Base-by-base conservation (phyloP, 2,329 filamentous ascomycete genomes). In the Cordyceps cateniannulata region DNA sequence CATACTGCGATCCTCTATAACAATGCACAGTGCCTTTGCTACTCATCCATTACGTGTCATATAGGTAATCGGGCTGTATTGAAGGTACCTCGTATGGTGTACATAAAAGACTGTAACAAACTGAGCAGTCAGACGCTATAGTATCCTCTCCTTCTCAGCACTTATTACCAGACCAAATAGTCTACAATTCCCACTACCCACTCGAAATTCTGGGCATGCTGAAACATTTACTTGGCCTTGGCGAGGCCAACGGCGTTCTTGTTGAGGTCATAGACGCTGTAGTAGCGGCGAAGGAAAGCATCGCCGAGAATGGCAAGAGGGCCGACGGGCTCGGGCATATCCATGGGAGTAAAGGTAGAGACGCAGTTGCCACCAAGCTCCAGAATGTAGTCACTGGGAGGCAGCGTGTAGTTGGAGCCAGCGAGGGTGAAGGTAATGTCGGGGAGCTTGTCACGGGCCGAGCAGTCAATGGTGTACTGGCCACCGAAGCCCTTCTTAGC, bases 401-500 rank as follows among this genome's bases (percentile, higher is more conserved):
- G 81, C 68, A 99, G 96, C 73, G 87, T 89, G 82, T 98, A 99
- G 81, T 97, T 90, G 79, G 96, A 86, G 66, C 95, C 95, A 67
- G 85, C 86, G 54, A 99, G 86, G 66, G 84, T 93, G 79, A 99
- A 98, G 69, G 88, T 92, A 68, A 99, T 84, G 71, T 98, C 93
- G 66, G 95, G 93, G 56, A 99, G 88, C 65, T 80, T 83, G 72
- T 89, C 84, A 69, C 91, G 90, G 1, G 14, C 81, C 90, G 92
- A 66, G 81, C 79, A 99, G 66, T 98, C 95, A 64, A 99, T 81
- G 16, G 87, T 90, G 84, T 97, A 99, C 81, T 99, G 95, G 70
- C 95, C 95, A 75, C 93, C 96, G 81, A 88, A 99, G 64, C 89
- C 85, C 86, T 98, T 99, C 87, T 96, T 97, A 67, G 95, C 95